Evolutionary conservation across 305 asterid species (phyloP).

Genomic region (Solanum aculeatissimum): DNA sequence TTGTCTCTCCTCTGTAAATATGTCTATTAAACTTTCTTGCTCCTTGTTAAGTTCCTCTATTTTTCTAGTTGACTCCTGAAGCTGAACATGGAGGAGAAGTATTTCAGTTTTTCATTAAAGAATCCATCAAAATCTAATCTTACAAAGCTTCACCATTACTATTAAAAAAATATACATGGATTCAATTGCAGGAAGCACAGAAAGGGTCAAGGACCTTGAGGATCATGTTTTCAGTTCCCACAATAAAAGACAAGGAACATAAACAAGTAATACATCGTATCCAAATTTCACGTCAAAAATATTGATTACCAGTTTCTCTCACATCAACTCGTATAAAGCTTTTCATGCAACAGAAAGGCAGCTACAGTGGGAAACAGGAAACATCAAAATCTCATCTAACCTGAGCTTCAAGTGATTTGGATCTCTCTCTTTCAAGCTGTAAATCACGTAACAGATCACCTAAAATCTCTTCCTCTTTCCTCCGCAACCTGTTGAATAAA

Average conservation of each 20-base stretch:
- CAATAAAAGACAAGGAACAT: not conserved
- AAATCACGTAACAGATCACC: conserved; percentile 73
- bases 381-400: conserved; percentile 16
- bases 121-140: not conserved
- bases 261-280: not conserved
- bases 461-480: conserved; percentile 52
- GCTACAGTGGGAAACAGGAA: not conserved
- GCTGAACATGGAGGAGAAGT: conserved; percentile 26
- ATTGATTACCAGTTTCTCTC: not conserved
- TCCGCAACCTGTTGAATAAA: conserved; percentile 44
- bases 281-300: not conserved
- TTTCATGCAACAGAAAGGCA: not conserved
- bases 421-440: conserved; percentile 47
- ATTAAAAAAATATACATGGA: not conserved
- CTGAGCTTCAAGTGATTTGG: conserved; percentile 66
- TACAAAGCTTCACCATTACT: not conserved
- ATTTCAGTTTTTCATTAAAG: not conserved
- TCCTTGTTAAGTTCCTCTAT: conserved; percentile 53
- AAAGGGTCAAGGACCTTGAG: not conserved
- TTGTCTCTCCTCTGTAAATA: conserved; percentile 87
- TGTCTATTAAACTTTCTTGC: conserved; percentile 60
- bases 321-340: not conserved
- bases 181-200: not conserved
- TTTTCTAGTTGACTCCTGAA: conserved; percentile 31
- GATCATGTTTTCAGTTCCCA: not conserved